phyloP scores from a whole-genome alignment of 108 stramenopile genomes.

The Skeletonema tropicum region DNA sequence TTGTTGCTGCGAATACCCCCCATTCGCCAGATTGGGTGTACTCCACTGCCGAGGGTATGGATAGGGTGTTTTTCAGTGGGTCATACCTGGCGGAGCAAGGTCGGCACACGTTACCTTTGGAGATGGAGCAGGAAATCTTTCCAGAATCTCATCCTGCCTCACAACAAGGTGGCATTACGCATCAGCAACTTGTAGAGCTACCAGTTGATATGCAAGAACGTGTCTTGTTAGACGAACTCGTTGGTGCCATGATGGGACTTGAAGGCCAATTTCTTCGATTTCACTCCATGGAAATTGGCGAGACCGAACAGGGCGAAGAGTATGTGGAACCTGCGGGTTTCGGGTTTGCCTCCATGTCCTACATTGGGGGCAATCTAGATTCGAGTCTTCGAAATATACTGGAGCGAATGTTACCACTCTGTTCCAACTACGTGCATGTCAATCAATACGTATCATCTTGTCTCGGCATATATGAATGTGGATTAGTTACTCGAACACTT shows the following conservation, averaged over 20 bases:
- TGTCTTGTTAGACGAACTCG: slow-evolving; percentile 73
- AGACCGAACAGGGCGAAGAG: slow-evolving; percentile 16
- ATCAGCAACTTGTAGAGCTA: slow-evolving; percentile 3
- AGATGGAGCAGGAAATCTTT: slow-evolving; percentile 6
- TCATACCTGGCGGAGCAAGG: slow-evolving; percentile 24
- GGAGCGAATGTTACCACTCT: slow-evolving; percentile 71
- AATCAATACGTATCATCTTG: slow-evolving; percentile 66
- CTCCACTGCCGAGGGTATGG: slow-evolving; percentile 34
- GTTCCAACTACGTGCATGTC: slow-evolving; percentile 68
- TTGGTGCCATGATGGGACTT: slow-evolving; percentile 83
- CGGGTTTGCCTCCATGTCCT: slow-evolving; percentile 28
- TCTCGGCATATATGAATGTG: slow-evolving; percentile 78
- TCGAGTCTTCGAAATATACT: slow-evolving; percentile 58
- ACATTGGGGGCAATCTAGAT: slow-evolving; percentile 57
- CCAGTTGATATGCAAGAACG: slow-evolving; percentile 57
- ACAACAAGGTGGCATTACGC: slow-evolving; percentile 17
- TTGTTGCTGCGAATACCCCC: slow-evolving; percentile 52
- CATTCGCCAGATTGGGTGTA: slow-evolving; percentile 73
- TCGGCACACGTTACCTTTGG: slow-evolving; percentile 26
- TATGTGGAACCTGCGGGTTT: slow-evolving; percentile 13
- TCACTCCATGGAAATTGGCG: slow-evolving; percentile 17
- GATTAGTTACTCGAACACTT: slow-evolving; percentile 86
- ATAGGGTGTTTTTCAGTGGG: slow-evolving; percentile 56
- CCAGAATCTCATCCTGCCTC: slow-evolving; percentile 6
- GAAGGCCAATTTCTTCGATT: slow-evolving; percentile 65